Conservation (phyloP, 164 flowering plant genomes). For the Warburgia ugandensis region DNA sequence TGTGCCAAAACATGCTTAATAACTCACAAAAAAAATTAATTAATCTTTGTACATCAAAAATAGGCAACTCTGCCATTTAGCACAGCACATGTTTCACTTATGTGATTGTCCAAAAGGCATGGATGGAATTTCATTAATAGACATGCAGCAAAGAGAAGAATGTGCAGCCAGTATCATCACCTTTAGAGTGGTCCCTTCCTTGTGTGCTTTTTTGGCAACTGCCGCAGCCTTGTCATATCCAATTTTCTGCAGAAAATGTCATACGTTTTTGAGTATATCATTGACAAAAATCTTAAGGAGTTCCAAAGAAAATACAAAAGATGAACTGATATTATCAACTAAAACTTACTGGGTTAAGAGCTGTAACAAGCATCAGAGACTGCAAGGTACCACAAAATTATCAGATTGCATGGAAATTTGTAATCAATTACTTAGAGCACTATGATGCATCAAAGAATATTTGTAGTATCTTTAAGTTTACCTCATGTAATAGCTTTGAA, state of each 20-base stretch:
- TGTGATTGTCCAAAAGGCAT: neutral
- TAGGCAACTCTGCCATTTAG: neutral
- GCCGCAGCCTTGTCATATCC: slow-evolving; percentile 99
- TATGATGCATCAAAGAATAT: neutral
- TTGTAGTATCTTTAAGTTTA: slow-evolving; percentile 16
- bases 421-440: slow-evolving; percentile 7
- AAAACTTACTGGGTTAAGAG: slow-evolving; percentile 89
- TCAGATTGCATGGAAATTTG: too few species aligned
- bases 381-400: slow-evolving; percentile 33
- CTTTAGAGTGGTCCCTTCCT: slow-evolving; percentile 87
- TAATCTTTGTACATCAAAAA: too few species aligned
- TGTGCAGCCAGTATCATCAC: slow-evolving; percentile 20
- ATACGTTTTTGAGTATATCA: too few species aligned
- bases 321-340: slow-evolving; percentile 3
- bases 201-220: slow-evolving; percentile 97
- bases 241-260: slow-evolving; percentile 61
- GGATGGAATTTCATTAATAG: neutral
- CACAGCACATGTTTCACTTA: neutral
- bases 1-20: too few species aligned
- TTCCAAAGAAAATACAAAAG: neutral
- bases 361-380: slow-evolving; percentile 99
- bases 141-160: neutral
- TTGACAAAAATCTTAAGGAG: neutral
- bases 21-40: too few species aligned
- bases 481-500: slow-evolving; percentile 90